Base-by-base conservation (phyloP, 2,329 filamentous ascomycete genomes). In the Ophiostoma sp. region DNA sequence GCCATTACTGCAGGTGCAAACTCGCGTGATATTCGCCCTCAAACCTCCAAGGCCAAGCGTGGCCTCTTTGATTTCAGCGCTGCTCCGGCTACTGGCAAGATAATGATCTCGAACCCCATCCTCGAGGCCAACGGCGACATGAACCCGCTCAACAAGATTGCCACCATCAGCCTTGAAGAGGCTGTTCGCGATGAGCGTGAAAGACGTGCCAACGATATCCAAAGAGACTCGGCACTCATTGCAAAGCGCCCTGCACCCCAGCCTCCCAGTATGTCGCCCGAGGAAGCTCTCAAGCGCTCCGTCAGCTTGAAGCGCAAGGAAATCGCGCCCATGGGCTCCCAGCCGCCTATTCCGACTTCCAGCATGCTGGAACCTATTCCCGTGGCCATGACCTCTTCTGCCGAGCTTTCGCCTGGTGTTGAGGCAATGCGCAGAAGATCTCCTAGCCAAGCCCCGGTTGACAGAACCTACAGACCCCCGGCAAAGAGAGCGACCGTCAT, bases 341-440 rank as follows among this genome's bases (percentile, higher is more conserved):
- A 73, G 33, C 74, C 74, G 23, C 74, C 69, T 57, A 70, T 60
- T 35, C 71, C 71, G 71, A 73, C 48, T 1, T 7, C 39, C 15
- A 10, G 74, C 27, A 75, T 70, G 68, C 78, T 75, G 41, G 76
- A 69, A 75, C 78, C 75, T 41, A 76, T 75, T 71, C 75, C 76
- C 2, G 77, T 62, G 48, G 82, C 80, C 1, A 78, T 77, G 15
- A 82, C 81, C 4, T 83, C 82, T 13, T 83, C 82, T 1, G 79
- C 81, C 8, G 81, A 86, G 74, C 76, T 84, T 7, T 87, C 85
- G 4, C 85, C 85, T 0, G 81, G 80, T 1, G 76, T 78, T 4
- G 84, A 86, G 7, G 82, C 82, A 62, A 74, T 87, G 36, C 81
- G 85, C 13, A 81, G 83, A 73, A 79, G 86, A 65, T 87, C 85